Conservation (phyloP, 345 rosid genomes). For the Melaleuca alternifolia region DNA sequence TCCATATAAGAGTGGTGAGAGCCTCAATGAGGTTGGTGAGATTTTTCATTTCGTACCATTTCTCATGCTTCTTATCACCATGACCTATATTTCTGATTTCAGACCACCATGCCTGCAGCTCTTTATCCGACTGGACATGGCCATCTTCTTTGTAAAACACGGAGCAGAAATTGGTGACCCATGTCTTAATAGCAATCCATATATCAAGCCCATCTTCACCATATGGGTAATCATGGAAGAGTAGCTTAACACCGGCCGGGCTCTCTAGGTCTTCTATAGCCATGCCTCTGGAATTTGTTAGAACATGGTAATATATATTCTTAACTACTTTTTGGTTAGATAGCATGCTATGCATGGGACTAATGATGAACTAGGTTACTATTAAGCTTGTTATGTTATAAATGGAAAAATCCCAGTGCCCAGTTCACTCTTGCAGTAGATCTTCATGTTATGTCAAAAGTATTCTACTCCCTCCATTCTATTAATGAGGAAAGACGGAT, state of each 20-base stretch:
- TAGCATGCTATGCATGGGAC: not conserved
- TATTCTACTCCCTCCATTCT: not conserved
- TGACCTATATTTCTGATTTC: slow-evolving; percentile 48
- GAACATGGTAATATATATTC: not conserved
- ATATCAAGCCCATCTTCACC: slow-evolving; percentile 52
- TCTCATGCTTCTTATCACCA: slow-evolving; percentile 31
- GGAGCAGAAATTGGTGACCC: slow-evolving; percentile 43
- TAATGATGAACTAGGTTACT: not conserved
- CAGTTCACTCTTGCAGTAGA: not conserved
- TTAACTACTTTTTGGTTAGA: not conserved
- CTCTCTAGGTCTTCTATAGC: slow-evolving; percentile 27
- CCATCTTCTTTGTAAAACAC: slow-evolving; percentile 39
- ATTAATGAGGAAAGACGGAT: not conserved
- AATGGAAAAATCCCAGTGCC: not conserved
- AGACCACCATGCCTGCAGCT: slow-evolving; percentile 62
- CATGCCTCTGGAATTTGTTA: slow-evolving; percentile 29
- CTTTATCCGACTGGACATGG: slow-evolving; percentile 26
- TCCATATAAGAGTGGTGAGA: slow-evolving; percentile 54
- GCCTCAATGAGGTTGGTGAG: slow-evolving; percentile 20
- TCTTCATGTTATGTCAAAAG: not conserved
- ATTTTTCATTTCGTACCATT: slow-evolving; percentile 30
- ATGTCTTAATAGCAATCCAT: slow-evolving; percentile 39
- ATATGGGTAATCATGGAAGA: slow-evolving; percentile 52
- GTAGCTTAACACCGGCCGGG: slow-evolving; percentile 30
- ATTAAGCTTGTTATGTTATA: not conserved